Conservation (phyloP, 257 asterid species). For the Plantago elongata region DNA sequence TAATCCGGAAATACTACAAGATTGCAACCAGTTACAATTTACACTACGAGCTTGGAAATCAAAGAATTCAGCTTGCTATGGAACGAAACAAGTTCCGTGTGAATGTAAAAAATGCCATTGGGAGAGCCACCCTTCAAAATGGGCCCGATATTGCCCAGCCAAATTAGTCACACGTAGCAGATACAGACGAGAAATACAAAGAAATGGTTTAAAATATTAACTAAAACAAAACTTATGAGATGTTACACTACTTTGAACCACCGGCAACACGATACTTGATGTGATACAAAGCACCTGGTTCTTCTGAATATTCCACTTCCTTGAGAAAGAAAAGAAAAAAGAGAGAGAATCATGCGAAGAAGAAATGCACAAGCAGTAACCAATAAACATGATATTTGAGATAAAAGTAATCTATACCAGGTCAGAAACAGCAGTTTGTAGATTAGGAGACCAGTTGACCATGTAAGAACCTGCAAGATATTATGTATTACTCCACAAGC, state of each 20-base stretch:
- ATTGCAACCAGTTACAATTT: neutral
- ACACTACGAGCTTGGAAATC: neutral
- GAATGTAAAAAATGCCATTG: too few relatives aligned
- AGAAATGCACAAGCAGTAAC: slow-evolving; percentile 10
- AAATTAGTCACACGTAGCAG: too few relatives aligned
- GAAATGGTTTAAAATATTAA: neutral
- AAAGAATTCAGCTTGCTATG: slow-evolving; percentile 10
- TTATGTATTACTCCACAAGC: slow-evolving; percentile 17
- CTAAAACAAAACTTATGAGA: slow-evolving; percentile 1
- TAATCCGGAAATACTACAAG: neutral
- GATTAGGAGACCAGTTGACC: slow-evolving; percentile 98
- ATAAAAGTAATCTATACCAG: slow-evolving; percentile 37
- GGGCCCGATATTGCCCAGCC: too few relatives aligned
- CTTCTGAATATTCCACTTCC: slow-evolving; percentile 99
- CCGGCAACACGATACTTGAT: slow-evolving; percentile 99
- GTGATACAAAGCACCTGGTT: slow-evolving; percentile 84
- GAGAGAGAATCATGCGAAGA: slow-evolving; percentile 7
- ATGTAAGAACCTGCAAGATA: slow-evolving; percentile 79
- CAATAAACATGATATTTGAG: slow-evolving; percentile 11
- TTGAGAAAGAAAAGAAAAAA: slow-evolving; percentile 22
- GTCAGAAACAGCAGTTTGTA: slow-evolving; percentile 99
- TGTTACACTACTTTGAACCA: slow-evolving; percentile 67
- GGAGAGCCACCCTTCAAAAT: too few relatives aligned
- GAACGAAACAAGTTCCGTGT: neutral
- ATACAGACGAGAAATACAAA: too few relatives aligned